Evolutionary conservation across 768 basidiomycete genomes (phyloP).

Genomic region (Rhodocollybia butyracea): DNA sequence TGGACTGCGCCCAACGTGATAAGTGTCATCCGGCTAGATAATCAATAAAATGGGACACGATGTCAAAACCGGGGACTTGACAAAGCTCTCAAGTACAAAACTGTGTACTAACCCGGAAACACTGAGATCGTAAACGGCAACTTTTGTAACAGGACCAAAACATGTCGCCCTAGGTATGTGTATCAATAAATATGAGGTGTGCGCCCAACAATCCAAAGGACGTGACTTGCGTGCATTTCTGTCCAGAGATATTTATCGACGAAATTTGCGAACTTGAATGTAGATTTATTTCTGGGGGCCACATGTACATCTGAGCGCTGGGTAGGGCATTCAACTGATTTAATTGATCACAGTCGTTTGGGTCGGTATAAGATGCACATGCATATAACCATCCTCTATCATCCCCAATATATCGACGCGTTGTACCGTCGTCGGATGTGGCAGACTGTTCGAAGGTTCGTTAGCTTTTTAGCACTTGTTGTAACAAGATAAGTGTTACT

Average conservation of each 20-base stretch:
- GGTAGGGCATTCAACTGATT: background rate
- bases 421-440: slow-evolving; percentile 25
- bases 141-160: slow-evolving; percentile 48
- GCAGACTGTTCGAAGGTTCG: slow-evolving; percentile 10
- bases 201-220: background rate
- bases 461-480: background rate
- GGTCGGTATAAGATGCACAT: slow-evolving; percentile 15
- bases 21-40: slow-evolving; percentile 34
- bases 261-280: slow-evolving; percentile 40
- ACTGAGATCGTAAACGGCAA: slow-evolving; percentile 45
- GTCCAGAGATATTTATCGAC: slow-evolving; percentile 45
- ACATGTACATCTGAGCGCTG: slow-evolving; percentile 25
- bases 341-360: background rate
- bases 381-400: slow-evolving; percentile 49
- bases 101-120: slow-evolving; percentile 32
- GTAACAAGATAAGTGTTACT: slow-evolving; percentile 11
- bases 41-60: no score
- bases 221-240: slow-evolving; percentile 43
- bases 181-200: slow-evolving; percentile 14
- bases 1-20: slow-evolving; percentile 37
- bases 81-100: no score
- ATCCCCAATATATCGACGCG: slow-evolving; percentile 47
- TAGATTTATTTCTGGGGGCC: slow-evolving; percentile 42
- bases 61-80: no score
- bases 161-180: slow-evolving; percentile 48